These are phyloP conservation scores for Camelina laxa DNA, from an alignment of 345 rosid genomes.

Conservation along the genomic window DNA sequence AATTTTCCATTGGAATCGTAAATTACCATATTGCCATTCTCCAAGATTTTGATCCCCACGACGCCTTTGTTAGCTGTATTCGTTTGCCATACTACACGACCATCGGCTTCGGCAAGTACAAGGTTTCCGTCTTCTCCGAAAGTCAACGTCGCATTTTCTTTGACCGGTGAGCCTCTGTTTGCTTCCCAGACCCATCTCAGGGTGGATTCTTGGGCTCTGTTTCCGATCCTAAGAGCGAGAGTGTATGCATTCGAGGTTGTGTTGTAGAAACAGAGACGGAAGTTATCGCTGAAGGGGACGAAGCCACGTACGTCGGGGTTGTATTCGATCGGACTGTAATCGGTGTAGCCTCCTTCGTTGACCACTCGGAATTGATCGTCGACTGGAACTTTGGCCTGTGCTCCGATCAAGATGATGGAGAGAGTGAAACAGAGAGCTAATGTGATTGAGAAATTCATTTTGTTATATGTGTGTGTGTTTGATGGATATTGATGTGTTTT, in stretches of 20 bases:
- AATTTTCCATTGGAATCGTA: constrained; percentile 50
- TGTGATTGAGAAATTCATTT: constrained; percentile 26
- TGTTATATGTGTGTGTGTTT: background rate
- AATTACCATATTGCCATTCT: constrained; percentile 70
- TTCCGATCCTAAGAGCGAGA: constrained; percentile 57
- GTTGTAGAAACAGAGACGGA: constrained; percentile 63
- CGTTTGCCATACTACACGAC: constrained; percentile 65
- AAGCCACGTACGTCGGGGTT: constrained; percentile 43
- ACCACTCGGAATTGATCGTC: constrained; percentile 37
- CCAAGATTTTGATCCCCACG: constrained; percentile 54
- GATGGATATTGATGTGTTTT: constrained; percentile 25
- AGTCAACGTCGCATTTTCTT: constrained; percentile 59
- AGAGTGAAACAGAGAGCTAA: constrained; percentile 30
- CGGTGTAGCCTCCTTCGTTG: constrained; percentile 43
- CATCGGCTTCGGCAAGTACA: constrained; percentile 60
- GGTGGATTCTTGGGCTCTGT: constrained; percentile 43
- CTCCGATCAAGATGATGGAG: constrained; percentile 10
- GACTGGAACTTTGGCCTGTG: constrained; percentile 35
- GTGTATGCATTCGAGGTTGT: constrained; percentile 69
- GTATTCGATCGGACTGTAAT: constrained; percentile 42
- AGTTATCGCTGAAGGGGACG: constrained; percentile 44
- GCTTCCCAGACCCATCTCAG: constrained; percentile 79
- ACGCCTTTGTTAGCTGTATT: constrained; percentile 66
- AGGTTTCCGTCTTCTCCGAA: constrained; percentile 62
- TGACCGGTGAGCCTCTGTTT: constrained; percentile 62